Base-by-base conservation (phyloP, 176 grass and related monocot genomes). In the Alopecurus myosuroides region DNA sequence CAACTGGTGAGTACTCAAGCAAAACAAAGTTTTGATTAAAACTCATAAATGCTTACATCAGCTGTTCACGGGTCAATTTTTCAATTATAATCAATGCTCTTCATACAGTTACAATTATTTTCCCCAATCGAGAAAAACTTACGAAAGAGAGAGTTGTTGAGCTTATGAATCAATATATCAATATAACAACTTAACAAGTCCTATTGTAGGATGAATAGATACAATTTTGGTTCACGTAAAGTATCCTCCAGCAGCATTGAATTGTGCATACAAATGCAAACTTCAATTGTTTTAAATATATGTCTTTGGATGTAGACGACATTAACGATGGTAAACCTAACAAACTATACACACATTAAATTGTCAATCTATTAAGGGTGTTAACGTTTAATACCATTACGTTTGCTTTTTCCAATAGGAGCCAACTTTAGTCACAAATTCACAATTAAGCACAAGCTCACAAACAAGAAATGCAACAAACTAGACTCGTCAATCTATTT, bases 261-360 rank as follows among this genome's bases (percentile, higher is more conserved):
- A 72, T 50, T 30, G 49, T 80, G 17, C 14, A 82, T 31, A 74
- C 53, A 83, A 55, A 83, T 62, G 25, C n/a, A 81, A 55, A 65
- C 18, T n/a, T 18, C 23, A 33, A 78, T 22, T 31, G 14, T 12
- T 40, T 49, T 62, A 51, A 22, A 61, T 62, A 44, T 60, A 45
- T 41, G 26, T 50, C 3, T 55, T 84, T 18, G 4, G 55, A 57
- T 57, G 55, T 25, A 26, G 7, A 70, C 19, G 31, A 31, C 15
- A 37, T 18, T 4, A 36, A 52, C 4, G 20, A 1, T 23, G 2
- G 26, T 55, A 39, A 63, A 58, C 20, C 8, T 11, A 66, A 66
- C 31, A 66, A 35, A 66, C 63, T 66, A 35, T 8, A 20, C 17
- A 0, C 15, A 33, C n/a, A n/a, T n/a, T n/a, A n/a, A n/a, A n/a